phyloP scores from a whole-genome alignment of 306 rosid species.

The Gastrolobium villosum region DNA sequence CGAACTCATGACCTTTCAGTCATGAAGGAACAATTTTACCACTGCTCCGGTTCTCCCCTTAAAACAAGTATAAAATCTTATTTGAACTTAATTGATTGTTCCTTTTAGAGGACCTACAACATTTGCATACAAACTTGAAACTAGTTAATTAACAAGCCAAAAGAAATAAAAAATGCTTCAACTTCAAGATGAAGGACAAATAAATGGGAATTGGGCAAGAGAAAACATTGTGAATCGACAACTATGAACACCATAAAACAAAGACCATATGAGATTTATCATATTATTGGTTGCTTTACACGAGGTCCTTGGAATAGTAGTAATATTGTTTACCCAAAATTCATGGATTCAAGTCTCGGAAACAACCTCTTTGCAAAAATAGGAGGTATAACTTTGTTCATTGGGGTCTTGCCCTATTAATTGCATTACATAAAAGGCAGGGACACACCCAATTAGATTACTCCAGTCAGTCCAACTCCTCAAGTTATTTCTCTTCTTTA shows the following conservation, averaged over 20 bases:
- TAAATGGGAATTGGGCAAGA: background rate
- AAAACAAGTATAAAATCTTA: background rate
- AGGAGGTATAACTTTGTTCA: no score
- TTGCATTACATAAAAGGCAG: background rate
- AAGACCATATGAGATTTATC: conserved; percentile 3
- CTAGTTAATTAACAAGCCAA: conserved; percentile 8
- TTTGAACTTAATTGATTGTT: background rate
- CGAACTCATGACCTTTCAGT: no score
- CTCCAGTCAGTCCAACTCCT: background rate
- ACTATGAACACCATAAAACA: conserved; percentile 2
- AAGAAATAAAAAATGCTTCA: conserved; percentile 11
- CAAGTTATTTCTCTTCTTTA: conserved; percentile 25
- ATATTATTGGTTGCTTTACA: conserved; percentile 17
- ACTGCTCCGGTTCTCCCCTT: no score
- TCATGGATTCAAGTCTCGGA: no score
- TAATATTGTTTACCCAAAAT: no score
- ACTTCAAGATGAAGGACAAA: conserved; percentile 5
- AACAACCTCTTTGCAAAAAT: no score
- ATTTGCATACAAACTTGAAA: conserved; percentile 11
- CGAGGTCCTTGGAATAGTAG: no score
- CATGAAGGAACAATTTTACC: no score
- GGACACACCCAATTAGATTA: conserved; percentile 6
- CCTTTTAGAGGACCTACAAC: conserved; percentile 4
- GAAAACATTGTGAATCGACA: conserved; percentile 14
- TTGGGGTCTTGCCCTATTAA: background rate